These are phyloP conservation scores for Mortierella sp. DNA, from an alignment of 371 early-diverging fungal genomes.

Conservation along the genomic window DNA sequence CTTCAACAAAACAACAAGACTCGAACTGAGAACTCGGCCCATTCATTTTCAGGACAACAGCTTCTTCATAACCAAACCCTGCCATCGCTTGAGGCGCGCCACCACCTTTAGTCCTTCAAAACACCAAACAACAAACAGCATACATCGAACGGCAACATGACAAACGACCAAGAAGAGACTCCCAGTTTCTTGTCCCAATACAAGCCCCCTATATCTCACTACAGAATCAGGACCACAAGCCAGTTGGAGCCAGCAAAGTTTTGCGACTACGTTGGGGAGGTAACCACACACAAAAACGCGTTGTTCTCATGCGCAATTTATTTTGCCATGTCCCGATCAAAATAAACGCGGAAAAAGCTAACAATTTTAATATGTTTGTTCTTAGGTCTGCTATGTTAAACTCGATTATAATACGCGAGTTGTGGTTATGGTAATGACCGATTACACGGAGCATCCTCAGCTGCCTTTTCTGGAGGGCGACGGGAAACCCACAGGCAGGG, in stretches of 20 bases:
- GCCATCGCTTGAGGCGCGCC: too few relatives aligned
- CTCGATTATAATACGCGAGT: constrained; percentile 3
- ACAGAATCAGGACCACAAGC: background rate
- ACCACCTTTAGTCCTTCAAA: too few relatives aligned
- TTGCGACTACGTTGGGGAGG: constrained; percentile 33
- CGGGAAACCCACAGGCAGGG: constrained; percentile 17
- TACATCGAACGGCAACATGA: too few relatives aligned
- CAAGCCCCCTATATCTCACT: background rate
- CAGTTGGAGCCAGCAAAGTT: constrained; percentile 11
- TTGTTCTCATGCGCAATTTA: background rate
- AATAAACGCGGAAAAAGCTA: too few relatives aligned
- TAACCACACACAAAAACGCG: background rate
- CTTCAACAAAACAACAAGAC: too few relatives aligned
- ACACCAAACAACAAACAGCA: too few relatives aligned
- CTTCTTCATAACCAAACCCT: too few relatives aligned
- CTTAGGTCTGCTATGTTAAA: constrained; percentile 24
- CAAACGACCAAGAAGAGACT: background rate
- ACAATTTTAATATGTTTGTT: too few relatives aligned
- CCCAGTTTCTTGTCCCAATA: background rate
- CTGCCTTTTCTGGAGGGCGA: constrained; percentile 26
- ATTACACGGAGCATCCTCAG: constrained; percentile 38
- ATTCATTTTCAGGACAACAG: too few relatives aligned
- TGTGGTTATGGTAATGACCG: constrained; percentile 27
- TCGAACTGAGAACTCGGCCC: too few relatives aligned
- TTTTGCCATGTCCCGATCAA: too few relatives aligned